Evolutionary conservation across 257 asterid genomes (phyloP), one percentile per base, ranked within the genome.

Genomic region (Nicotiana noctiflora): DNA sequence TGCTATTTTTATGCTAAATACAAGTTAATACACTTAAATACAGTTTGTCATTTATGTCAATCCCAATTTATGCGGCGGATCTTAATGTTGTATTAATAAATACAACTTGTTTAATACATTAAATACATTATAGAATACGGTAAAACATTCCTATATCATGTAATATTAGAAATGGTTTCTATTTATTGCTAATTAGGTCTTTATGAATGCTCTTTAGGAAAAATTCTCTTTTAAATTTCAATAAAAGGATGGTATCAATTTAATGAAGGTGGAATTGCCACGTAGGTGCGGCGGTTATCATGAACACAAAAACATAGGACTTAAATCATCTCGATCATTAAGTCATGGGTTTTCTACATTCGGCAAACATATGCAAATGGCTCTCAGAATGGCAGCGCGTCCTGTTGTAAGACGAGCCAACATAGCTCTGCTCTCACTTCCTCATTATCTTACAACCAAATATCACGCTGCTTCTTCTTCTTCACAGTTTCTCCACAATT

Each of bases 381-480:
- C 97, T 40, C 83, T 85, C 14, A 86, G 93, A 89, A 86, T 86
- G 11, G 90, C 85, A 86, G 81, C 91, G 81, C 74, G 83, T 81
- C 77, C 85, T 7, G 79, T 88, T 19, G 90, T 90, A 68, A 89
- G 79, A 82, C 92, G 82, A 51, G 76, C 91, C 53, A 88, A 83
- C 76, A 57, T 76, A 6, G 37, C 82, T 40, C 63, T 88, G 12
- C 64, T 84, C 14, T 81, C 87, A 57, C 67, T 80, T 79, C 83
- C 90, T 32, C 49, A 8, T 40, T 53, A 46, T 82, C 86, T 85
- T 84, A 86, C 86, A 76, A 23, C 87, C 14, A 57, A 82, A n/a
- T 23, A 1, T 15, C 68, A 34, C 1, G 12, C 12, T 31, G 8
- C 14, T 31, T 17, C 51, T 25, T 14, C 55, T 82, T 65, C 87